A percentile compares a stretch with the other conserved stretches of the same genome.
These are phyloP conservation scores for Neonectria ditissima DNA, from an alignment of 2,329 filamentous ascomycete genomes.

Conservation along the genomic window DNA sequence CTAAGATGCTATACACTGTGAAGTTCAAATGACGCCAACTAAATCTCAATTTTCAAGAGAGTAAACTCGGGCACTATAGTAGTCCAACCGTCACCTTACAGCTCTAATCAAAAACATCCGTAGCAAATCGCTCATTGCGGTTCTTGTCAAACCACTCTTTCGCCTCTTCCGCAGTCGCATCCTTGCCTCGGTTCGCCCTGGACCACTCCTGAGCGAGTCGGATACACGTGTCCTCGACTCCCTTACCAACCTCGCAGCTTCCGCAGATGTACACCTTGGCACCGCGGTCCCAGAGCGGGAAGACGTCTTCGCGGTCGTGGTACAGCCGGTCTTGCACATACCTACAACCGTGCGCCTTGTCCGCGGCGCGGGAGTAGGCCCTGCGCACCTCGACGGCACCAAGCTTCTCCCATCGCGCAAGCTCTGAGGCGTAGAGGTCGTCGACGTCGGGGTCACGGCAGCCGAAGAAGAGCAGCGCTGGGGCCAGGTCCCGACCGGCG, in stretches of 20 bases:
- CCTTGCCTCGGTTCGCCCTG: slow-evolving; percentile 44
- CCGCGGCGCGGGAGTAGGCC: slow-evolving; percentile 61
- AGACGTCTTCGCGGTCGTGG: slow-evolving; percentile 51
- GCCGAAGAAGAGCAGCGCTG: slow-evolving; percentile 74
- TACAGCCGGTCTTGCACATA: slow-evolving; percentile 61
- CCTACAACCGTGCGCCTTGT: slow-evolving; percentile 59
- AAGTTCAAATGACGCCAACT: too few species aligned
- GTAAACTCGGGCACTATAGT: too few species aligned
- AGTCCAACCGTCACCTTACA: too few species aligned
- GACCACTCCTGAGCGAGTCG: slow-evolving; percentile 50
- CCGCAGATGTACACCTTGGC: slow-evolving; percentile 76
- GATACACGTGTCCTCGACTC: slow-evolving; percentile 56
- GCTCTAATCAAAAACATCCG: slow-evolving; percentile 69
- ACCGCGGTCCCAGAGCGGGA: slow-evolving; percentile 55
- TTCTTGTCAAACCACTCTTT: slow-evolving; percentile 62
- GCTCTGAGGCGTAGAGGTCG: slow-evolving; percentile 69
- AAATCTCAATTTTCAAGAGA: too few species aligned
- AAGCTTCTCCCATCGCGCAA: slow-evolving; percentile 67
- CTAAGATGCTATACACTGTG: too few species aligned
- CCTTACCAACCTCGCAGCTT: slow-evolving; percentile 62
- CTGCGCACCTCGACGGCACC: slow-evolving; percentile 66
- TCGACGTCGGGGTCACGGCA: slow-evolving; percentile 68
- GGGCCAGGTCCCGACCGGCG: slow-evolving; percentile 66
- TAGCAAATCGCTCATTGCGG: slow-evolving; percentile 67
- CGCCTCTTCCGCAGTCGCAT: slow-evolving; percentile 52